Percentiles rank a stretch among this genome's conserved stretches.
Evolutionary conservation across 2,329 filamentous ascomycete genomes (phyloP).

Genomic region (Catunica adiposa): DNA sequence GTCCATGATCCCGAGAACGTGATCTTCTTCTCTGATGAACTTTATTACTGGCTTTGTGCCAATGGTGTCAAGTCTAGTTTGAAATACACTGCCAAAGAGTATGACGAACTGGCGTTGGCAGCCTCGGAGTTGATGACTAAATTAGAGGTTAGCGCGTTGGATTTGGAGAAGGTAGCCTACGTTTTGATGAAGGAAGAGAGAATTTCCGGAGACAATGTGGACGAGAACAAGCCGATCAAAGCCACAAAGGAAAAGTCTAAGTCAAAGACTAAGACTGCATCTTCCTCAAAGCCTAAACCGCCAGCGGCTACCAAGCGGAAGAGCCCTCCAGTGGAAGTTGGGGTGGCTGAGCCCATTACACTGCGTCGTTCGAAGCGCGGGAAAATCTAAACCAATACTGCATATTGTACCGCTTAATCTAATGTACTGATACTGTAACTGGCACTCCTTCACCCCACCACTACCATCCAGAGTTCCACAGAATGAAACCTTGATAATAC

Average conservation of each 20-base stretch:
- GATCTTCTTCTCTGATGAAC: constrained; percentile 69
- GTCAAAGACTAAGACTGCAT: neutral
- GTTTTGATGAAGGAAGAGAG: constrained; percentile 24
- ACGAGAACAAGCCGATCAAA: neutral
- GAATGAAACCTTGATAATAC: too few species aligned
- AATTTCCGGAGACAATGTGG: constrained; percentile 8
- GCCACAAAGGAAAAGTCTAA: neutral
- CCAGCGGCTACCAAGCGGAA: neutral
- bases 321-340: neutral
- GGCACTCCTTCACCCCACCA: too few species aligned
- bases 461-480: too few species aligned
- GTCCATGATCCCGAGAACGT: constrained; percentile 41
- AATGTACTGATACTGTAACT: too few species aligned
- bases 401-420: too few species aligned
- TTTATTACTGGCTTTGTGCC: constrained; percentile 54
- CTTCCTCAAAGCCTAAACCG: neutral
- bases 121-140: constrained; percentile 29
- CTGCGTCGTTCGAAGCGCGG: constrained; percentile 11
- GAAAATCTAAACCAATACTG: neutral
- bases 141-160: constrained; percentile 39
- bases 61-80: constrained; percentile 34
- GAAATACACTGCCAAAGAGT: constrained; percentile 57
- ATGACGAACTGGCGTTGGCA: constrained; percentile 34
- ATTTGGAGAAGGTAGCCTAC: constrained; percentile 56
- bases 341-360: neutral